Evolutionary conservation across 192 early-diverging fungal species (phyloP), one percentile per base, ranked within the genome.

Genomic region (Backusella mclennaniae): DNA sequence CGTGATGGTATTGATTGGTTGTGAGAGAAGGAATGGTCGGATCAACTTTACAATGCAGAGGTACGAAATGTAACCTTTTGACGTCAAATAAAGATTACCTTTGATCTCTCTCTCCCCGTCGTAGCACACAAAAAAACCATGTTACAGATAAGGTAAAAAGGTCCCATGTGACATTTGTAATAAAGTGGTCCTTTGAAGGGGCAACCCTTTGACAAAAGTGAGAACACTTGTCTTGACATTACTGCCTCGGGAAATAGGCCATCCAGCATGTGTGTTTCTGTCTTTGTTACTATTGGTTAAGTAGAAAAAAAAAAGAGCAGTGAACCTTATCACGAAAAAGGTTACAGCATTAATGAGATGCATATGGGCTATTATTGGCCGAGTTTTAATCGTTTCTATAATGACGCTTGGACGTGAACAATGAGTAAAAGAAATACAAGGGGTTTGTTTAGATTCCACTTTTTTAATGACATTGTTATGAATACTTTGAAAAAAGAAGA

Each of bases 291-390:
- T 29, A 63, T 63, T 63, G 56, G 56, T 0, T 26, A 23, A 59
- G n/a, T 23, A 29, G 2, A 63, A 26, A 29, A 2, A 63, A 26
- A 29, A 56, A 56, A 56, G 26, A 63, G 11, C 2, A 23, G 26
- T 3, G 9, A 14, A 23, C 23, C 9, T 29, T 29, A 29, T 26
- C 56, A 63, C 9, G 56, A 59, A 23, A 23, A 26, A 59, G 56
- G 56, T 59, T 59, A 59, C 56, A 59, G 56, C 56, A 23, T 59
- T 26, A 59, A 59, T 59, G 56, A 59, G 23, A 59, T 59, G 56
- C 56, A 59, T 59, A 19, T 26, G 26, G 12, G 15, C 42, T 49
- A 49, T 49, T 19, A n/a, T 49, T 49, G 46, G 46, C 19, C 17
- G 46, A 49, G 46, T 49, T 6, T 49, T 49, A n/a, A 49, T 49